Conservation (phyloP, 345 rosid genomes). For the Anacardium occidentale region DNA sequence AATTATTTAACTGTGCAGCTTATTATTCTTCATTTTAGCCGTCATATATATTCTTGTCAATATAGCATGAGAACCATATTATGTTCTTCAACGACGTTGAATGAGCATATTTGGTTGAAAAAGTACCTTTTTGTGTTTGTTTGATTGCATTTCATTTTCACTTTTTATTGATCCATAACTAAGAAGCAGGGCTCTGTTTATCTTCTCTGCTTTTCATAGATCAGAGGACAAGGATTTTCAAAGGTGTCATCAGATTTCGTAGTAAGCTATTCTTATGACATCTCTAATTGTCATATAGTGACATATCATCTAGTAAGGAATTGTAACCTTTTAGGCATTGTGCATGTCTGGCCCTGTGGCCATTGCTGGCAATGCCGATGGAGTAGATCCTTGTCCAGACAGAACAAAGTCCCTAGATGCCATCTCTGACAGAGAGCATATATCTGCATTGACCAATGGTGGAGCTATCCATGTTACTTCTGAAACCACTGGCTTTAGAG, state of each 20-base stretch:
- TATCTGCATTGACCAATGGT: conserved; percentile 45
- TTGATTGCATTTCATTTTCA: neutral
- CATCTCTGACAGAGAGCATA: conserved; percentile 38
- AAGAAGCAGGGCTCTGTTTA: neutral
- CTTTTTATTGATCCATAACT: neutral
- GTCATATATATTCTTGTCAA: neutral
- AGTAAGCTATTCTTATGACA: conserved; percentile 27
- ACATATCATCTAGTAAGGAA: conserved; percentile 27
- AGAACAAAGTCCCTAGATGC: conserved; percentile 75
- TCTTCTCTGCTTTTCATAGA: conserved; percentile 14
- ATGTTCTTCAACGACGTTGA: neutral
- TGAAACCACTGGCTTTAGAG: conserved; percentile 60
- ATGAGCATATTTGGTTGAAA: neutral
- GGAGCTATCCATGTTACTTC: conserved; percentile 44
- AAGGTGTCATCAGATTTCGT: conserved; percentile 21
- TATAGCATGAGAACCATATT: neutral
- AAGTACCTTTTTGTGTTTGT: neutral
- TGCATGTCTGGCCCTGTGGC: conserved; percentile 91
- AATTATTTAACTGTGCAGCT: neutral
- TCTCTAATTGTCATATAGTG: conserved; percentile 27
- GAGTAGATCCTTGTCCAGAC: conserved; percentile 51
- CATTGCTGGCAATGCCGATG: conserved; percentile 42
- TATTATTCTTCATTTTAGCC: neutral
- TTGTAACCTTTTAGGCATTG: conserved; percentile 44
- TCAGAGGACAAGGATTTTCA: conserved; percentile 10